Evolutionary conservation across 768 basidiomycete species (phyloP), one percentile per base, ranked within the genome.

Genomic region (Ramaria sp.): DNA sequence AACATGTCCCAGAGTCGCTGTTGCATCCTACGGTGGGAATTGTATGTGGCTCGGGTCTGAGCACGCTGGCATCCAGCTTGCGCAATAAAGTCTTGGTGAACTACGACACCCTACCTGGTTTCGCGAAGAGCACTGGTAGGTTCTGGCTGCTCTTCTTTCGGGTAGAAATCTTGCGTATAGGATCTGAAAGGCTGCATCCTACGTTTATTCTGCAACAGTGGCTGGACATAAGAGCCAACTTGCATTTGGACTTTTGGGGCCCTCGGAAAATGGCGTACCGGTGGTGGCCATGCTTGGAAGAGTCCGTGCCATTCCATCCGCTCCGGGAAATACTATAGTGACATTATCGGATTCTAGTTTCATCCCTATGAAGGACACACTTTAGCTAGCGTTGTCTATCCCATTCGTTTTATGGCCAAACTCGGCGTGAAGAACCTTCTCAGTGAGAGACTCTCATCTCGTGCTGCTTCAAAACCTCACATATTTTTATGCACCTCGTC

Each of bases 221-320:
- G 69, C 67, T n/a, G 91, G 92, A 25, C 92, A 94, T 61, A 78
- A 79, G 67, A 89, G 87, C 56, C 69, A 76, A 7, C 71, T 94
- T 20, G 88, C 88, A 0, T 93, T 94, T 67, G 91, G 91, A 5
- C 66, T 81, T 24, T 72, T 93, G 61, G 86, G 88, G 0, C 62
- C 66, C 28, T 75, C 72, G 4, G 69, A 74, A 50, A 55, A 48
- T 18, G 77, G 78, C n/a, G 75, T 85, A 0, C 86, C 92, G 0
- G 90, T 88, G 10, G 88, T 94, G 3, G 88, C 84, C 9, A 92
- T 92, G 86, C 81, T 94, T 28, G 91, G 91, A 56, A 73, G 92
- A 64, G 88, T 88, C 61, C 52, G 79, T 42, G 16, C 25, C 9
- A 10, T 5, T 27, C 48, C 37, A 39, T 25, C 44, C 50, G 41